phyloP scores from a whole-genome alignment of 306 rosid species.

The Phaseolus lunatus region DNA sequence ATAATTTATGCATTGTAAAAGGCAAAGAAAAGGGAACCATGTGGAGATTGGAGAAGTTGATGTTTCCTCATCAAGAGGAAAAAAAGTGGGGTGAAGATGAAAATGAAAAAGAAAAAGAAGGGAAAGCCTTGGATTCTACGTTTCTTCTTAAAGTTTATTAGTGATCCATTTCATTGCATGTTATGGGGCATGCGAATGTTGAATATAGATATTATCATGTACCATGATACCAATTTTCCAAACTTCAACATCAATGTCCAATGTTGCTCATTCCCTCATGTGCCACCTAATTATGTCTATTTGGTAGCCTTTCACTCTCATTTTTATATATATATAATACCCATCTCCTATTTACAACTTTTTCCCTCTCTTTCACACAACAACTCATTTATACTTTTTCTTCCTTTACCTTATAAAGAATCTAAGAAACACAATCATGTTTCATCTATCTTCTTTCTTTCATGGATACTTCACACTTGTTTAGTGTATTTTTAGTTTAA shows the following conservation, averaged over 20 bases:
- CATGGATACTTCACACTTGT: not conserved
- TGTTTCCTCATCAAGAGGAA: conserved; percentile 33
- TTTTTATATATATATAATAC: conserved; percentile 15
- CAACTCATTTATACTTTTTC: not conserved
- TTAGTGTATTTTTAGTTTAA: not conserved
- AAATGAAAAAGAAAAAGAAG: not conserved
- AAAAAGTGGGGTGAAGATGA: not conserved
- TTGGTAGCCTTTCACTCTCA: conserved; percentile 69
- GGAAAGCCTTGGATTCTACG: conserved; percentile 65
- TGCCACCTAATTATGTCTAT: conserved; percentile 63
- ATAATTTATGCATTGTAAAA: conserved; percentile 3
- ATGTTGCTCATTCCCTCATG: conserved; percentile 50
- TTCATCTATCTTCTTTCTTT: not conserved
- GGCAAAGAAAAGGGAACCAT: conserved; percentile 37
- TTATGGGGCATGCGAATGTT: conserved; percentile 37
- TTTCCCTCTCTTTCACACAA: not conserved
- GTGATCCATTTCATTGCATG: conserved; percentile 30
- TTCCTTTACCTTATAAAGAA: not conserved
- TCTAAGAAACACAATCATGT: not conserved
- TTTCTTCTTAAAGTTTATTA: conserved; percentile 37
- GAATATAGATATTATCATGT: conserved; percentile 32
- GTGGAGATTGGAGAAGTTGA: conserved; percentile 46
- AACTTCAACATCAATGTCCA: conserved; percentile 40
- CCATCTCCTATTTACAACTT: not conserved
- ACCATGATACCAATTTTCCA: conserved; percentile 35